Evolutionary conservation across 164 flowering plant genomes (phyloP).

Genomic region (Umbellularia californica): DNA sequence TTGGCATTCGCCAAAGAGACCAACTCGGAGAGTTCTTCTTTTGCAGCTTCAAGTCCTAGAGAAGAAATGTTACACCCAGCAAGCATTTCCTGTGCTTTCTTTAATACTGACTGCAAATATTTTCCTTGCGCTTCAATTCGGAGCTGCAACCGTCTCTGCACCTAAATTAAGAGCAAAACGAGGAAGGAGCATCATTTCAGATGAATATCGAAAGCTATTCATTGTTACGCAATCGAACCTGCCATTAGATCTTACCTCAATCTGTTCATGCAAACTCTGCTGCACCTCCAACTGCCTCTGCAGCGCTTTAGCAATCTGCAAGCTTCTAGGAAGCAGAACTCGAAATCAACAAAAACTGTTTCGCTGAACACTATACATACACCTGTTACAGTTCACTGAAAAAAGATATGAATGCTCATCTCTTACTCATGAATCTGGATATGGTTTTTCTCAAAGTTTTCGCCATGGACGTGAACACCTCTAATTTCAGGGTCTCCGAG

Average conservation of each 20-base stretch:
- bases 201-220: not conserved
- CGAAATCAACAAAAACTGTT: constrained; percentile 14
- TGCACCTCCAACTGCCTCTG: constrained; percentile 89
- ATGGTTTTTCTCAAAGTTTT: constrained; percentile 26
- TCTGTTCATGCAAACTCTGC: constrained; percentile 83
- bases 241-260: constrained; percentile 49
- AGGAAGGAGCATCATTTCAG: not conserved
- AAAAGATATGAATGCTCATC: not conserved
- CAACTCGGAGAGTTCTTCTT: constrained; percentile 55
- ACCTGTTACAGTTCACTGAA: not conserved
- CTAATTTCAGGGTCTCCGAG: constrained; percentile 29
- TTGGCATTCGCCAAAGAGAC: constrained; percentile 55
- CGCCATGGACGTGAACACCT: constrained; percentile 21
- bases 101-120: constrained; percentile 73
- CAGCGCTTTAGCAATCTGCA: constrained; percentile 63
- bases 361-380: not conserved
- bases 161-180: constrained; percentile 39
- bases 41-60: constrained; percentile 47
- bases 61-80: constrained; percentile 48
- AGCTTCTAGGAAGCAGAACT: constrained; percentile 40
- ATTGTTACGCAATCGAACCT: not conserved
- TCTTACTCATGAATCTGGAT: constrained; percentile 54
- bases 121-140: constrained; percentile 95
- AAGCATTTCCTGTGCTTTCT: constrained; percentile 83
- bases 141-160: constrained; percentile 88